These are phyloP conservation scores for Alternaria sp. DNA, from an alignment of 2,329 filamentous ascomycete species.

Conservation along the genomic window DNA sequence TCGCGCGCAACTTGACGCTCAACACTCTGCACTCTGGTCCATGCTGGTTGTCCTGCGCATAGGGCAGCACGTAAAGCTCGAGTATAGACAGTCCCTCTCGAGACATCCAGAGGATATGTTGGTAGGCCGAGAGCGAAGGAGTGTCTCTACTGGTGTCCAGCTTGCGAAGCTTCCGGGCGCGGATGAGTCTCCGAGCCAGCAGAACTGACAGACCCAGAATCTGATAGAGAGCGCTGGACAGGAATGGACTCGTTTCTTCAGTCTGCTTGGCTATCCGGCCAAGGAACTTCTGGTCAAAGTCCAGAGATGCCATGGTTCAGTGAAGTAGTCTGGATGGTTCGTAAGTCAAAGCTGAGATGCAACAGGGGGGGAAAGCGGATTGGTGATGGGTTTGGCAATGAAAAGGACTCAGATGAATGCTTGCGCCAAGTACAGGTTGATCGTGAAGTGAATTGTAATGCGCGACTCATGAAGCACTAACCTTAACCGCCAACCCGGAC, in stretches of 20 bases:
- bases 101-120: slow-evolving; percentile 94
- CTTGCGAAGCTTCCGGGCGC: slow-evolving; percentile 80
- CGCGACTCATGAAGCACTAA: slow-evolving; percentile 22
- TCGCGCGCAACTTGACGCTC: slow-evolving; percentile 88
- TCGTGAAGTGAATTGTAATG: neutral
- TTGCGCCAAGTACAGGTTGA: neutral
- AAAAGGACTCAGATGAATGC: neutral
- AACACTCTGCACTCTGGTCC: slow-evolving; percentile 82
- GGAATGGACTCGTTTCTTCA: slow-evolving; percentile 75
- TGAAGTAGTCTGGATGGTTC: slow-evolving; percentile 2
- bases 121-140: slow-evolving; percentile 80
- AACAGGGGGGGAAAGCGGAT: neutral
- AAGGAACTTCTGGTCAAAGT: slow-evolving; percentile 97
- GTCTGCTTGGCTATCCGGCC: slow-evolving; percentile 85
- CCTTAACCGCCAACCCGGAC: slow-evolving; percentile 40
- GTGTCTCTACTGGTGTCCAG: slow-evolving; percentile 81
- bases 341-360: slow-evolving; percentile 6
- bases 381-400: neutral
- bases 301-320: slow-evolving; percentile 83
- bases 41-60: slow-evolving; percentile 72
- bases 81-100: slow-evolving; percentile 88
- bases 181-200: slow-evolving; percentile 81
- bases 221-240: slow-evolving; percentile 85
- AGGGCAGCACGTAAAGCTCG: slow-evolving; percentile 82
- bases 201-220: slow-evolving; percentile 89